Conservation (phyloP, 345 rosid genomes). For the Populus pruinosa region DNA sequence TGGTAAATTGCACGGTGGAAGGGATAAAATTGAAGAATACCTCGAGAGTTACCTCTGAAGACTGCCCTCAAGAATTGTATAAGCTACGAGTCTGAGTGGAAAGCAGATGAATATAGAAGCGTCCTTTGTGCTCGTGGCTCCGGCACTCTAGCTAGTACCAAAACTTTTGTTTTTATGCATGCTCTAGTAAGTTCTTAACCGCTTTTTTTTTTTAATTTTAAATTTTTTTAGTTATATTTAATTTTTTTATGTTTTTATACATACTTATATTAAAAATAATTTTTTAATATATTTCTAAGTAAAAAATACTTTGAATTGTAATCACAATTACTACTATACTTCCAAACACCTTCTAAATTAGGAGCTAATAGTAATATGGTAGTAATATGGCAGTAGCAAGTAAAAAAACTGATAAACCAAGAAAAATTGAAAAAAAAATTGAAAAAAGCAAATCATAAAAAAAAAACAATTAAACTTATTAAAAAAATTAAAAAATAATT, state of each 20-base stretch:
- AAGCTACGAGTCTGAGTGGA: neutral
- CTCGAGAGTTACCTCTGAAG: slow-evolving; percentile 8
- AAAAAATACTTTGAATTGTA: rapidly evolving
- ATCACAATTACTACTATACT: rapidly evolving
- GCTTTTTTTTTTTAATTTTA: slow-evolving; percentile 19
- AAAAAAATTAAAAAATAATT: too few relatives aligned
- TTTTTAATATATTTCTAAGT: too few relatives aligned
- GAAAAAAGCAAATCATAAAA: too few relatives aligned
- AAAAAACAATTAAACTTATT: too few relatives aligned
- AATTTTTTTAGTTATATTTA: too few relatives aligned
- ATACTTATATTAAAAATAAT: too few relatives aligned
- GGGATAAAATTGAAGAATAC: neutral
- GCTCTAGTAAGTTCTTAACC: slow-evolving; percentile 41
- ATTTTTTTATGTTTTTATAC: too few relatives aligned
- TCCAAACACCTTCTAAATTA: slow-evolving; percentile 38
- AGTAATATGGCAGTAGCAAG: too few relatives aligned
- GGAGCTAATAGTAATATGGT: slow-evolving; percentile 53
- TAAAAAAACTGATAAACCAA: too few relatives aligned
- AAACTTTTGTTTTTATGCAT: too few relatives aligned
- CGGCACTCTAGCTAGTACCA: slow-evolving; percentile 39
- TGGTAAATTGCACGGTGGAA: neutral
- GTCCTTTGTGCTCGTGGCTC: slow-evolving; percentile 53
- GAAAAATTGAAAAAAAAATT: too few relatives aligned
- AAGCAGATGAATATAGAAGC: slow-evolving; percentile 46
- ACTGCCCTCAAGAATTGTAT: slow-evolving; percentile 11